phyloP scores from a whole-genome alignment of 345 rosid species.

The Gossypium turneri region DNA sequence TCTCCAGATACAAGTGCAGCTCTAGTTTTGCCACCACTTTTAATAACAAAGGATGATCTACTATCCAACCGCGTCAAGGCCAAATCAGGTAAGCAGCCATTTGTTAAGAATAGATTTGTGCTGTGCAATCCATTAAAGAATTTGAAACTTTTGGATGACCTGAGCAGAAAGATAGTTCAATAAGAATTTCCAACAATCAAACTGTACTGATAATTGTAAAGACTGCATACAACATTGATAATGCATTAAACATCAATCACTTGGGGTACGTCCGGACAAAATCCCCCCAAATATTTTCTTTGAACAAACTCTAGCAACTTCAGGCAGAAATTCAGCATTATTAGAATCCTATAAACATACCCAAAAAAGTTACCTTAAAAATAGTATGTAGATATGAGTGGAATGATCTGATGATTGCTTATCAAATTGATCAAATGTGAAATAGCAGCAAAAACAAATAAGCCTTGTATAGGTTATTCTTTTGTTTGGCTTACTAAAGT shows the following conservation, averaged over 20 bases:
- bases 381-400: background rate
- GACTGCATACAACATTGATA: background rate
- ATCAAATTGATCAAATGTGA: background rate
- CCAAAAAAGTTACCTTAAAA: background rate
- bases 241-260: background rate
- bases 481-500: background rate
- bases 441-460: background rate
- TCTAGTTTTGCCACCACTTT: conserved; percentile 36
- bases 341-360: background rate
- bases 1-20: conserved; percentile 57
- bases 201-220: background rate
- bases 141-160: conserved; percentile 39
- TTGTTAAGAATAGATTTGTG: conserved; percentile 23
- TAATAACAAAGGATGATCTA: conserved; percentile 33
- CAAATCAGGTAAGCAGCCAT: conserved; percentile 24
- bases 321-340: background rate
- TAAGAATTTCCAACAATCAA: background rate
- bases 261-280: background rate
- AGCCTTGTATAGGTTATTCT: background rate
- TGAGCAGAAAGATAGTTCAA: conserved; percentile 25
- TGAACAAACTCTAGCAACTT: background rate
- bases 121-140: conserved; percentile 38
- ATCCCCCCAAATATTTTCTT: background rate
- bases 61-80: conserved; percentile 21
- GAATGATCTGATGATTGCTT: background rate